Evolutionary conservation across 2,329 filamentous ascomycete genomes (phyloP), one percentile per base, ranked within the genome.

Genomic region (Orbilia ellipsospora): DNA sequence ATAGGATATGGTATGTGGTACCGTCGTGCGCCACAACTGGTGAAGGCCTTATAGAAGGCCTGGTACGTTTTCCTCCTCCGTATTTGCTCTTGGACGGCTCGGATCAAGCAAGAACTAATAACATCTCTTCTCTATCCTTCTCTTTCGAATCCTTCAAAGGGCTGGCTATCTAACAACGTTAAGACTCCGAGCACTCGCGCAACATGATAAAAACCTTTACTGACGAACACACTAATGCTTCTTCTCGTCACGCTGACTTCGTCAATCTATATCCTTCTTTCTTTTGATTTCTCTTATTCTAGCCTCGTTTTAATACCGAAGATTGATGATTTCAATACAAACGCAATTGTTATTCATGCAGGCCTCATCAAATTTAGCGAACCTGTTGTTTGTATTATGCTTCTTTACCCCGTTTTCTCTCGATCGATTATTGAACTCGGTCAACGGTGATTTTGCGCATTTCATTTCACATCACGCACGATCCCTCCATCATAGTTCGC

Each of bases 1-100:
- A 94, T 82, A 92, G 91, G 85, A 87, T 92, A 81, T 94, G 91
- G 91, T 93, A 91, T 82, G 92, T 94, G 77, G 90, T 92, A 80
- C 92, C 92, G 61, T 93, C 90, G 83, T 92, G 91, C 81, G 92
- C 92, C 64, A 94, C 90, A 31, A 91, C 90, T 16, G 92, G 92
- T 73, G 92, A 93, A 81, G 92, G 92, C 80, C 86, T 95, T 73
- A 87, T 93, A 79, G 92, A 94, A 83, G 92, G 92, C 79, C 84
- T 95, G 81, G 90, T 88, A 84, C 82, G 85, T 82, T 64, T 36
- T 18, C 20, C 6, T n/a, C 23, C 10, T n/a, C 7, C 31, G 18
- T 12, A 50, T 31, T 18, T n/a, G 13, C 42, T 26, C 8, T 18
- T 45, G 7, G 10, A 45, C 44, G 7, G 10, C 13, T 1, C 7